Base-by-base conservation (phyloP, 208 protist species). In the Histomonas meleagridis region DNA sequence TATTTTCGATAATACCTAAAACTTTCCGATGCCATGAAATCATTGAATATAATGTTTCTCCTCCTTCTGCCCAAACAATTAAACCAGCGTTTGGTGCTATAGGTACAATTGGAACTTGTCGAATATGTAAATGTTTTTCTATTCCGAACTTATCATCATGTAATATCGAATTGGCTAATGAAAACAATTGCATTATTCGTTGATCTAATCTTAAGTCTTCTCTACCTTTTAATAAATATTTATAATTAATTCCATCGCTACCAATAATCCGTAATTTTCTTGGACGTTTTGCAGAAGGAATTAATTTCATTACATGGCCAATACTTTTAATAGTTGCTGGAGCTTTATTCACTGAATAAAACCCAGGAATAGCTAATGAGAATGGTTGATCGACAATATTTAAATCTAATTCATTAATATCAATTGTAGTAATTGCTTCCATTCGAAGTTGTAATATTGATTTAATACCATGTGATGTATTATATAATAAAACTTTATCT, bases 221-320 rank as follows among this genome's bases (percentile, higher is more conserved):
- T 57, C 76, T 14, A 16, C 76, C 76, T 57, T 86, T 86, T 4
- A 86, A 55, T 10, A 86, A 26, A 49, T 86, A 86, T 57, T 86
- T 86, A 38, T 86, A 86, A 38, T 1, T 86, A 26, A 21, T 51
- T 32, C 46, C 46, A 86, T 86, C 46, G 0, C 16, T 46, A 16
- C 76, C 76, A 49, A 86, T n/a, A 86, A 86, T 86, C 38, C 40
- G 23, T 48, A 86, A 51, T 49, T 86, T 86, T 55, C 76, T 5
- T 32, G 76, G 76, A 32, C 46, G 38, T 55, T 86, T 43, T n/a
- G 23, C n/a, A 38, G 76, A 86, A 16, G 76, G 76, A 3, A 86
- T 86, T 55, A 46, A n/a, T 55, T 86, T 86, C 46, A 86, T 38
- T 86, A 86, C 38, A 28, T 86, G 40, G 26, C 46, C 2, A 38